Conservation (phyloP, 2,329 filamentous ascomycete genomes). For the Beauveria asiatica region DNA sequence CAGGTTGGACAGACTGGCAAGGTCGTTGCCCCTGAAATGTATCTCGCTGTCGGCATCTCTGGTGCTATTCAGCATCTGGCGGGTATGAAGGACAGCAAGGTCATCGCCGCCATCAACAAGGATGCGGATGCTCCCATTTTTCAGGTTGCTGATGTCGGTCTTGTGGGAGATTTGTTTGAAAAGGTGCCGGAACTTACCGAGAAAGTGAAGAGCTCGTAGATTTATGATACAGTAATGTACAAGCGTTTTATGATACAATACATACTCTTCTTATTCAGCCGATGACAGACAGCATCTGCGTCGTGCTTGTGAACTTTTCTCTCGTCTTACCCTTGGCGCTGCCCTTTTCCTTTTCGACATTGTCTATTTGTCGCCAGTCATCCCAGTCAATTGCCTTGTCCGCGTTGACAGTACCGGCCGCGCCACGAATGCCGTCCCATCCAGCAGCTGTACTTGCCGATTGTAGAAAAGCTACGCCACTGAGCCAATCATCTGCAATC, state of each 20-base stretch:
- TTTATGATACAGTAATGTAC: conserved; percentile 15
- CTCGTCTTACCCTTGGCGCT: conserved; percentile 62
- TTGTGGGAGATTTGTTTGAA: conserved; percentile 93
- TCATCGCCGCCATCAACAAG: conserved; percentile 98
- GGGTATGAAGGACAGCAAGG: conserved; percentile 99
- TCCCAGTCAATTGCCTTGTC: conserved; percentile 66
- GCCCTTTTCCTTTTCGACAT: conserved; percentile 63
- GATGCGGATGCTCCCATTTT: conserved; percentile 96
- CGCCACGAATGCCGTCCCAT: conserved; percentile 67
- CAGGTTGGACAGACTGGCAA: conserved; percentile 98
- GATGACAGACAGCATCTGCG: conserved; percentile 49
- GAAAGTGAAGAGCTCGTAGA: conserved; percentile 63
- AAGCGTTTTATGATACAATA: conserved; percentile 19
- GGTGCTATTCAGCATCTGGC: conserved; percentile 97
- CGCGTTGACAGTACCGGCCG: conserved; percentile 42
- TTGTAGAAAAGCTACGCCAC: conserved; percentile 32
- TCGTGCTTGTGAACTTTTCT: conserved; percentile 55
- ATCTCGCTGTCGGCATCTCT: conserved; percentile 91
- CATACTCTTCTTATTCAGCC: conserved; percentile 21
- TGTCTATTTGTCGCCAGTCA: conserved; percentile 78
- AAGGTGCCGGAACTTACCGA: conserved; percentile 93
- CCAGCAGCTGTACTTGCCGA: conserved; percentile 33
- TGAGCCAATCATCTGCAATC: conserved; percentile 68
- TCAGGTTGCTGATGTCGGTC: conserved; percentile 90
- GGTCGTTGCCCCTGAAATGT: conserved; percentile 93